Base-by-base conservation (phyloP, 2,329 filamentous ascomycete species). In the Cladosporium sp. region DNA sequence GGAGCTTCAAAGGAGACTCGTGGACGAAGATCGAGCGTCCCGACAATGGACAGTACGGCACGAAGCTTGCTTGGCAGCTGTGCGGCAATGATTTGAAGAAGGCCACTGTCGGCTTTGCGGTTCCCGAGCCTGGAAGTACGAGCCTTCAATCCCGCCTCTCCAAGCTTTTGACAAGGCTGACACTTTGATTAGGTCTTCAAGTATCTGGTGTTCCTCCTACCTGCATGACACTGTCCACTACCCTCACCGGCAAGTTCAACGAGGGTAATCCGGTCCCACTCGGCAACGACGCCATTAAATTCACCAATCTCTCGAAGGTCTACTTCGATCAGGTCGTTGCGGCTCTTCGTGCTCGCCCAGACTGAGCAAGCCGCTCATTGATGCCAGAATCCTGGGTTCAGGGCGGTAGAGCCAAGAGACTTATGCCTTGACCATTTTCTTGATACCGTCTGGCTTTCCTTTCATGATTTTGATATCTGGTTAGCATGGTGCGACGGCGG, bases 161-260 rank as follows among this genome's bases (percentile, higher is more conserved):
- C n/a, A 18, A 19, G n/a, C 10, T 3, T 41, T 6, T 8, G 7
- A 41, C 5, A 9, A 41, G 16, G 9, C n/a, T 9, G 19, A 7
- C n/a, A n/a, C 6, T 18, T 14, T 41, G 14, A 16, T 18, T 19
- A 41, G 35, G 44, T 14, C 46, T 49, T 33, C 51, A 48, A 28
- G 54, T 55, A 13, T 41, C 54, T 38, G 54, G 54, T 19, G 38
- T 56, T 9, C 54, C 54, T 34, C 41, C 50, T 10, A 46, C 54
- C 50, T 56, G 54, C 44, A 56, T 56, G 54, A 42, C 45, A 9
- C 50, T 54, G 1, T 44, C 54, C 7, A 56, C 54, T 19, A 18
- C 35, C 14, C 48, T 56, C 14, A 56, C 54, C 34, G 54, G 54
- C n/a, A 49, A 46, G 14, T 56, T 53, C 42, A 50, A 56, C 32